Evolutionary conservation across 2,329 filamentous ascomycete genomes (phyloP), one percentile per base, ranked within the genome.

Genomic region (Ilyonectria mors-panacis): DNA sequence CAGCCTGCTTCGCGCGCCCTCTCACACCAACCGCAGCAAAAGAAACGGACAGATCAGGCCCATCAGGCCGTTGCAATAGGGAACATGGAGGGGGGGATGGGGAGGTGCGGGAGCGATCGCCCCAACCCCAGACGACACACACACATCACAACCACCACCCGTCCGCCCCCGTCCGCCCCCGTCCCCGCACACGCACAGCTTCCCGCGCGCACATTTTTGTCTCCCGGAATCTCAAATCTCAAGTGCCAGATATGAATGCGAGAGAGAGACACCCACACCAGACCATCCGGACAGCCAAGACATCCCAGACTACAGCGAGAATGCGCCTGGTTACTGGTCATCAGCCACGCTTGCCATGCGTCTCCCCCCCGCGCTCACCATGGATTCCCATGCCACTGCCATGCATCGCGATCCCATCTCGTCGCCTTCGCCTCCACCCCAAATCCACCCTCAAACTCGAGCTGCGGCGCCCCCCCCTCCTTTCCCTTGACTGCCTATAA

Each of bases 31-130:
- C 58, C 62, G n/a, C 7, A 48, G n/a, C 26, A 10, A 3, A 57
- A 10, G 42, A 39, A 55, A 35, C 37, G 37, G 10, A 26, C 21
- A 59, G 63, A 65, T 55, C 63, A 56, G 50, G 45, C 44, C 65
- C 47, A 6, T 17, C 47, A 13, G 55, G n/a, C 62, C 30, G 48
- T 33, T 59, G 60, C 53, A 56, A n/a, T 54, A 58, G 61, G 57
- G 53, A 47, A 28, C 15, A 30, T n/a, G 50, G 66, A 55, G 37
- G 6, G 12, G 37, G 37, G 37, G 37, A 39, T 67, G 70, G 66
- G 74, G 75, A 77, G 76, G 76, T 78, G 76, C 76, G 77, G 77
- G 77, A 78, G 65, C 75, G 77, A 78, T 78, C 76, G 75, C 70
- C 74, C 74, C 74, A 73, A 75, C 74, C 74, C 75, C 73, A 71